phyloP scores from a whole-genome alignment of 2,329 filamentous ascomycete species.

The Trichoderma sp. region DNA sequence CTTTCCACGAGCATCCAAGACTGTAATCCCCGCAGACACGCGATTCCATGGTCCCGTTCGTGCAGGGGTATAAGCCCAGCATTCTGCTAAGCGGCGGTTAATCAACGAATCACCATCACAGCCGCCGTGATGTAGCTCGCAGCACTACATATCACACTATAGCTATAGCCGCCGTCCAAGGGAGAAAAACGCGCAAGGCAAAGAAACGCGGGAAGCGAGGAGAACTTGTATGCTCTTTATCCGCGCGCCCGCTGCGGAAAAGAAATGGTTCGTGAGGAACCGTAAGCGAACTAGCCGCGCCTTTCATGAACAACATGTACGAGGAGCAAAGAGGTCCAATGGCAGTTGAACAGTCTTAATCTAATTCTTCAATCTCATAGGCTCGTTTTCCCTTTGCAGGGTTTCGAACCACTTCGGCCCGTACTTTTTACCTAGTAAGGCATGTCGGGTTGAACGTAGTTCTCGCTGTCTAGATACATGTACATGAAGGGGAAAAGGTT shows the following conservation, averaged over 20 bases:
- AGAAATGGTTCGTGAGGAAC: neutral
- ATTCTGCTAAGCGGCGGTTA: conserved; percentile 20
- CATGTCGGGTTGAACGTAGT: neutral
- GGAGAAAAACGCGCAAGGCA: neutral
- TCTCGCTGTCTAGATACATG: neutral
- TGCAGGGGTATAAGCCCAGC: neutral
- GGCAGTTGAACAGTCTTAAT: neutral
- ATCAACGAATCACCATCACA: conserved; percentile 18
- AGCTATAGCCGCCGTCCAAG: neutral
- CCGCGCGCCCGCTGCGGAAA: neutral
- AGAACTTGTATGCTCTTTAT: neutral
- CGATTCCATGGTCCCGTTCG: neutral
- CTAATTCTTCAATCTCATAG: neutral
- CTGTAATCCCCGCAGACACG: neutral
- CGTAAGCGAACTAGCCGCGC: conserved; percentile 23
- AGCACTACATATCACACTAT: conserved; percentile 12
- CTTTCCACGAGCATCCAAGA: neutral
- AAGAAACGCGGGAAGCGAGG: conserved; percentile 14
- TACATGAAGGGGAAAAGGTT: neutral
- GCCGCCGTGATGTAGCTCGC: conserved; percentile 2
- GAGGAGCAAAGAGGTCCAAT: neutral
- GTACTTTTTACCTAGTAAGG: neutral
- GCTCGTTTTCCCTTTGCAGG: neutral
- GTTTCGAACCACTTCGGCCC: neutral
- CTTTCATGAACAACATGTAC: neutral